Evolutionary conservation across 495 filamentous ascomycete genomes (phyloP).

Genomic region (Coniosporium apollinis): DNA sequence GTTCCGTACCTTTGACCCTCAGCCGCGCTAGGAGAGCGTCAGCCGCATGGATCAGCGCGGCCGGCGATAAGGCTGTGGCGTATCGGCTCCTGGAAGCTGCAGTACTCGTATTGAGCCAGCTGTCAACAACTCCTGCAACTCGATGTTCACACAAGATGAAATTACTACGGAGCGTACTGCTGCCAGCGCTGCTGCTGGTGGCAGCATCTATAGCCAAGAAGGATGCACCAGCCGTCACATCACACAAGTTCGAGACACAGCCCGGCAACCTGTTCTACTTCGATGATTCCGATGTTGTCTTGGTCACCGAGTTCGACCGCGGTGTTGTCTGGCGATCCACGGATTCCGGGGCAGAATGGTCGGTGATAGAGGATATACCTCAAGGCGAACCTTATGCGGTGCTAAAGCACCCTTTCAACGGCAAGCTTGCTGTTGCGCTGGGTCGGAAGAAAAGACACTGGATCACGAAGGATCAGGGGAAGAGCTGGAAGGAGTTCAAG

Average conservation of each 20-base stretch:
- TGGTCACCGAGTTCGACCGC: conserved; percentile 40
- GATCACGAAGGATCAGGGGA: conserved; percentile 61
- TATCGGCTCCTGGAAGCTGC: too few species aligned
- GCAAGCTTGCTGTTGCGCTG: conserved; percentile 60
- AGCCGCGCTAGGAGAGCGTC: too few species aligned
- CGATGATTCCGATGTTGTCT: conserved; percentile 60
- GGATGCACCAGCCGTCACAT: conserved; percentile 32
- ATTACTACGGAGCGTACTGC: conserved; percentile 13
- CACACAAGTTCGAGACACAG: conserved; percentile 40
- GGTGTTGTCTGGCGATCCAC: conserved; percentile 51
- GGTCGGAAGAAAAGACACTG: conserved; percentile 50
- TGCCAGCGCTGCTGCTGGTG: conserved; percentile 14
- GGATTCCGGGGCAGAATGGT: conserved; percentile 66
- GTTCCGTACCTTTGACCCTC: too few species aligned
- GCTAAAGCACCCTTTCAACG: conserved; percentile 57
- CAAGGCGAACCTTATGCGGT: conserved; percentile 43
- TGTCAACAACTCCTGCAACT: too few species aligned
- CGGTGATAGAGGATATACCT: conserved; percentile 42
- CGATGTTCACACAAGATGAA: too few species aligned
- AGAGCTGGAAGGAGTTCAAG: conserved; percentile 61
- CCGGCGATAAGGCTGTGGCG: too few species aligned
- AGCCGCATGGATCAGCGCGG: too few species aligned
- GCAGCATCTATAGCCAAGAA: conserved; percentile 24
- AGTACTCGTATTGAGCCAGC: too few species aligned
- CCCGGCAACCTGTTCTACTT: conserved; percentile 68